These are phyloP conservation scores for Lichtheimia corymbifera DNA, from an alignment of 371 early-diverging fungal genomes.

Conservation along the genomic window DNA sequence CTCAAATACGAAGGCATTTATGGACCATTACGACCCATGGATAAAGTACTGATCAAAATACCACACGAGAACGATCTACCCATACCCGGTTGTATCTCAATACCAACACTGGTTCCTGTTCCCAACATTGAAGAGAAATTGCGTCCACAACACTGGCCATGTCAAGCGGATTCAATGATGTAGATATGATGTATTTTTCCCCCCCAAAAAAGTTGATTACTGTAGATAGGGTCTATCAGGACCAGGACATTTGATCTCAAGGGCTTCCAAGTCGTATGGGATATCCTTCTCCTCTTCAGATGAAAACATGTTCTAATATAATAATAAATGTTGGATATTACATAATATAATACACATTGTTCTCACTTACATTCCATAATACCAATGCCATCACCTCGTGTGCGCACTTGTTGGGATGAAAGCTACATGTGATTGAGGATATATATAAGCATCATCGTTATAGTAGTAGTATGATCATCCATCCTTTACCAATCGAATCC, in stretches of 20 bases:
- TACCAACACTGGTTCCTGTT: too few relatives aligned
- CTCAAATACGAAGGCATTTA: too few relatives aligned
- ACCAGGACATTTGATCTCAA: slow-evolving; percentile 51
- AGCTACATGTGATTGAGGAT: slow-evolving; percentile 32
- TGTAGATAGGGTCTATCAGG: slow-evolving; percentile 53
- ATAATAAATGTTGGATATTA: not conserved
- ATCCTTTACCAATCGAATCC: slow-evolving; percentile 61
- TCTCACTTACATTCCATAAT: slow-evolving; percentile 60
- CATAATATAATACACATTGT: not conserved
- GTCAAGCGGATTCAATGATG: too few relatives aligned
- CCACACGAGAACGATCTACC: too few relatives aligned
- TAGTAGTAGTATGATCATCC: not conserved
- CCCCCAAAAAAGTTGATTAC: slow-evolving; percentile 18
- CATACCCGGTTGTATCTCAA: too few relatives aligned
- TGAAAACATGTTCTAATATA: slow-evolving; percentile 58
- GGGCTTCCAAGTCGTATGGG: slow-evolving; percentile 33
- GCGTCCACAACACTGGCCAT: too few relatives aligned
- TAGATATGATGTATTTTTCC: too few relatives aligned
- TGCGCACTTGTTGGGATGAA: slow-evolving; percentile 67
- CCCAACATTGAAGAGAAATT: too few relatives aligned
- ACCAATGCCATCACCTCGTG: slow-evolving; percentile 66
- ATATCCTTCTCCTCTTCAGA: slow-evolving; percentile 32
- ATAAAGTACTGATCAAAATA: too few relatives aligned
- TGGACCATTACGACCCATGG: too few relatives aligned
- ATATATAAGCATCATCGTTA: not conserved